Evolutionary conservation across 1,284 basidiomycete genomes (phyloP), one percentile per base, ranked within the genome.

Genomic region (Marasmius fiardii): DNA sequence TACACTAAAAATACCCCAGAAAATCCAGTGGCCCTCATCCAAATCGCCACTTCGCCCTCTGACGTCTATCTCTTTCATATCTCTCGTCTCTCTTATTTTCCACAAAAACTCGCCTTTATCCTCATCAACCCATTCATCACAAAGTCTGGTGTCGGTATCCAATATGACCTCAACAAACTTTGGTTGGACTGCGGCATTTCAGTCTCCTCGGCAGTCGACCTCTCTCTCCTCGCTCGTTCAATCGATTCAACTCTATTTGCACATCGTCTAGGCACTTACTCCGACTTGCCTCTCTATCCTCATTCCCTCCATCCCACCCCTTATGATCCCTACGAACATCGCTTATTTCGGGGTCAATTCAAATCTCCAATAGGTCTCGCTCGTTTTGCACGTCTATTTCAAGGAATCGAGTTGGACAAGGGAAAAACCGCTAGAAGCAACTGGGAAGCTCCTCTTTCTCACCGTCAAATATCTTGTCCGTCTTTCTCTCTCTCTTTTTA

Each of bases 111-210:
- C 0, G 68, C 60, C 39, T 63, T 72, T 1, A 58, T 90, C 24
- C 74, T 91, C 12, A 71, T 73, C 55, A 76, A 82, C 54, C 67
- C 79, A 0, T 62, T 64, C 14, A 76, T 81, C 49, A 64, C 78
- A 41, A 91, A 91, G 68, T 77, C 80, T 3, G 89, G 89, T 26
- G 86, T 89, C 53, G 81, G 75, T 18, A 90, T 91, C n/a, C 80
- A 83, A 69, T 65, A 75, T 61, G 88, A 91, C 61, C 80, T 77
- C 55, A 71, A 75, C 64, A 90, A 90, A 64, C 64, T 91, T 6
- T 82, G 74, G 65, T 72, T 58, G 35, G 86, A 90, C 58, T 79
- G 70, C 51, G 61, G 67, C 7, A 70, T 85, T 48, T 76, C 74
- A 39, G 70, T 79, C 7, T 71, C 75, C 41, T 81, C 80, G 43